These are phyloP conservation scores for Pichia sp. DNA, from an alignment of 1,139 yeast genomes.

Conservation along the genomic window DNA sequence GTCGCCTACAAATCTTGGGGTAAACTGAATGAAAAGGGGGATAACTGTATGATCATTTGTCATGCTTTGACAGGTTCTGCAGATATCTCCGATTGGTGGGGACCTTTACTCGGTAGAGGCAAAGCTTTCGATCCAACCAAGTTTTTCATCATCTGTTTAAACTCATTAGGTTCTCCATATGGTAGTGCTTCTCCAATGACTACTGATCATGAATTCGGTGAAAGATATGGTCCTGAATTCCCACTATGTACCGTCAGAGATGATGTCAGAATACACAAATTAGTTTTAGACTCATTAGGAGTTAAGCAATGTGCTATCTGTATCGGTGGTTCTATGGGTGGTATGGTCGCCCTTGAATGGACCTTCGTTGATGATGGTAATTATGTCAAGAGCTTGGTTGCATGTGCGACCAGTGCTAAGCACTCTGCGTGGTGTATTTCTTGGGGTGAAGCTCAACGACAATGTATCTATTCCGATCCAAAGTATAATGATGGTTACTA, in stretches of 20 bases:
- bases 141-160: constrained; percentile 82
- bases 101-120: constrained; percentile 84
- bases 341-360: constrained; percentile 95
- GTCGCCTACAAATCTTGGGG: constrained; percentile 99
- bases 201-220: constrained; percentile 66
- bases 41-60: constrained; percentile 82
- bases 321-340: constrained; percentile 99
- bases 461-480: constrained; percentile 93
- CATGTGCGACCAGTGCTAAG: constrained; percentile 91
- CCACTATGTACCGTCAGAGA: constrained; percentile 92
- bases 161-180: constrained; percentile 93
- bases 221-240: constrained; percentile 88
- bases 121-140: constrained; percentile 89
- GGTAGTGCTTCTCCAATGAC: constrained; percentile 95
- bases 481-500: constrained; percentile 90
- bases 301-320: constrained; percentile 78
- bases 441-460: constrained; percentile 99
- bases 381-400: constrained; percentile 72
- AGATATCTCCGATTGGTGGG: constrained; percentile 99
- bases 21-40: constrained; percentile 56
- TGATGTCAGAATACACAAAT: constrained; percentile 78
- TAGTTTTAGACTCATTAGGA: constrained; percentile 67
- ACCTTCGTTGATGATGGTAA: constrained; percentile 56
- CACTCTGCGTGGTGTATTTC: constrained; percentile 99
- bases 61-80: constrained; percentile 97